Evolutionary conservation across 1,284 basidiomycete genomes (phyloP).

Genomic region (Sanghuangporus sanghuang): DNA sequence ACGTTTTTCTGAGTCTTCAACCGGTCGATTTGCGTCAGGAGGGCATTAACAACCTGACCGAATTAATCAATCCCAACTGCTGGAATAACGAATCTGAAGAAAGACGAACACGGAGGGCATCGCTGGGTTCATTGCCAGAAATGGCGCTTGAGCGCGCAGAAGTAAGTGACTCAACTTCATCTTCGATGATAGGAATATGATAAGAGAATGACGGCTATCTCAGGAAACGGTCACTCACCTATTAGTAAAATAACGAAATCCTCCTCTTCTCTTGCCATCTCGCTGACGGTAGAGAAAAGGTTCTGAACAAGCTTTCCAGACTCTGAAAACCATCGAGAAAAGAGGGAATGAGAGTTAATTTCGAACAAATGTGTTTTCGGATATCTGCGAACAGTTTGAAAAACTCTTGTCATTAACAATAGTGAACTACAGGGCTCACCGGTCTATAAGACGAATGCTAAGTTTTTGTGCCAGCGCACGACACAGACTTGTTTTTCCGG

Average conservation of each 20-base stretch:
- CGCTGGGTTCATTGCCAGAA: slow-evolving; percentile 91
- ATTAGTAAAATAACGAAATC: slow-evolving; percentile 94
- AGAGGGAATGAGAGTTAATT: slow-evolving; percentile 96
- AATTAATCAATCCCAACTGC: neutral
- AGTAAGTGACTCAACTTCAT: slow-evolving; percentile 96
- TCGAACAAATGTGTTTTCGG: slow-evolving; percentile 85
- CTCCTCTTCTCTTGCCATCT: slow-evolving; percentile 85
- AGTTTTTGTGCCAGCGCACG: slow-evolving; percentile 95
- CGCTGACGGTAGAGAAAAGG: slow-evolving; percentile 84
- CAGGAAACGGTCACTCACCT: slow-evolving; percentile 41
- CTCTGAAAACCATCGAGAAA: slow-evolving; percentile 98
- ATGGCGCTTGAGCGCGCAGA: slow-evolving; percentile 92
- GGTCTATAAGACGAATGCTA: slow-evolving; percentile 81
- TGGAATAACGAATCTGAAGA: neutral
- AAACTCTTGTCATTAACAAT: neutral
- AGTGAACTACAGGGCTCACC: slow-evolving; percentile 40
- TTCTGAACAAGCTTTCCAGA: slow-evolving; percentile 97
- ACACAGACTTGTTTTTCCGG: slow-evolving; percentile 95
- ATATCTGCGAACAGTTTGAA: slow-evolving; percentile 50
- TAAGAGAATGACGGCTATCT: neutral
- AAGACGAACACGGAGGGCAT: slow-evolving; percentile 78
- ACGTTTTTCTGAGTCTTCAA: slow-evolving; percentile 91
- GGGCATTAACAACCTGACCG: slow-evolving; percentile 89
- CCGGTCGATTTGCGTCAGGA: slow-evolving; percentile 96
- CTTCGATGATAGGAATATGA: slow-evolving; percentile 34